Evolutionary conservation across 2,329 filamentous ascomycete species (phyloP), one percentile per base, ranked within the genome.

Genomic region (Boeremia exigua): DNA sequence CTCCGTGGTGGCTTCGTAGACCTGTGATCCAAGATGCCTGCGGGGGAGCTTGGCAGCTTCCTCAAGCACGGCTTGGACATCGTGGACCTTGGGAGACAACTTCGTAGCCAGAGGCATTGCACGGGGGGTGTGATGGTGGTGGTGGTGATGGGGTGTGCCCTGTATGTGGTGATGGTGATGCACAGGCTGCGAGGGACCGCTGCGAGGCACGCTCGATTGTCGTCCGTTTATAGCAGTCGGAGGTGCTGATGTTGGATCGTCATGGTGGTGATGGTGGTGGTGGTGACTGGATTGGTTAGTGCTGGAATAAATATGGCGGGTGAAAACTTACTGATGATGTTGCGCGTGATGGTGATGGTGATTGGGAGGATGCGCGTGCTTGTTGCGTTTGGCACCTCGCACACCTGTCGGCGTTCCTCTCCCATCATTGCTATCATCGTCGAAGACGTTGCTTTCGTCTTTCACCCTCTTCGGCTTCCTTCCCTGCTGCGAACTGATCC

Each of bases 1-100:
- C 2, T 79, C 77, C 4, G 96, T 80, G 6, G 80, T 83, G 0
- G 91, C 86, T 45, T 89, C 83, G 72, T 98, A 98, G 12, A 96
- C 81, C 4, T 91, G 89, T 54, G 92, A 91, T 30, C 94, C 94
- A 2, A 98, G 84, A 71, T 97, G 92, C 51, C 86, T 84, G 9
- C 92, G 88, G 8, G 91, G 89, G 15, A 86, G 82, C 54, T 88
- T 79, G 0, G 88, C 82, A 4, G 94, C 86, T 28, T 86, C 87
- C 1, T 92, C 86, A 11, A 96, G 75, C 0, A 96, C 85, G 0
- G 85, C 56, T 34, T 72, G 67, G 28, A 75, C 67, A 9, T 75
- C 68, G 9, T 84, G 84, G 23, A 96, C 82, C 14, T 83, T 85
- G 2, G 85, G 86, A 58, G 86, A 88, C 6, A 87, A 81, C 69